Evolutionary conservation across 371 early-diverging fungal species (phyloP), one percentile per base, ranked within the genome.

Genomic region (Syncephalastrum monosporum): DNA sequence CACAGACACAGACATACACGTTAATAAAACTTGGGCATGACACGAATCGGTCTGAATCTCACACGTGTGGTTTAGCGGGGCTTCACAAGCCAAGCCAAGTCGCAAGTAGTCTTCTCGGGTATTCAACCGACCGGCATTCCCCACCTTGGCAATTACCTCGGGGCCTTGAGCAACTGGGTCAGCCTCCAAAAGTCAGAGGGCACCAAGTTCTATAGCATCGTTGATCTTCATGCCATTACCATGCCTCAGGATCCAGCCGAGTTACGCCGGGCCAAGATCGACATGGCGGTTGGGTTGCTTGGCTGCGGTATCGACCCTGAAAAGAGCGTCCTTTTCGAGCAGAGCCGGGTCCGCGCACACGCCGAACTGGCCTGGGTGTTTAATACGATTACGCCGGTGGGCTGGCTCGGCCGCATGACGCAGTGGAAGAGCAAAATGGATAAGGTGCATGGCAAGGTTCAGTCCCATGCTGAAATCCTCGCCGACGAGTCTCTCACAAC

Each of bases 101-200:
- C 60, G 14, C 61, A 50, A 14, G 58, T 67, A 23, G 75, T 89
- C 10, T 85, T 94, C 47, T 92, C 93, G 3, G 96, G 95, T 1
- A 94, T 95, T 59, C 95, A 96, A 72, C 96, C 97, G 3, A 95
- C 98, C 5, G 96, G 96, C 15, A 83, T 85, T 16, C 95, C 94
- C 23, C 96, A 96, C 65, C 71, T 97, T 25, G 98, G 98, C 55
- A 97, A 97, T 73, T 97, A 96, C 66, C 82, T 95, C 23, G 98
- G 98, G 7, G 93, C 95, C 3, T 69, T 97, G 24, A 71, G 73
- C 3, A 91, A 91, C 74, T 97, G 97, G 97, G 87, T 87, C 1
- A 54, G 67, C 0, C 74, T 97, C 43, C 95, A 94, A 65, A 66
- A 82, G 33, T 63, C 79, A 14, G 74, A 75, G 21, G 47, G 46